A percentile compares a stretch with the other conserved stretches of the same genome.
Evolutionary conservation across 1,284 basidiomycete genomes (phyloP).

Genomic region (Microbotryomycetes sp.): DNA sequence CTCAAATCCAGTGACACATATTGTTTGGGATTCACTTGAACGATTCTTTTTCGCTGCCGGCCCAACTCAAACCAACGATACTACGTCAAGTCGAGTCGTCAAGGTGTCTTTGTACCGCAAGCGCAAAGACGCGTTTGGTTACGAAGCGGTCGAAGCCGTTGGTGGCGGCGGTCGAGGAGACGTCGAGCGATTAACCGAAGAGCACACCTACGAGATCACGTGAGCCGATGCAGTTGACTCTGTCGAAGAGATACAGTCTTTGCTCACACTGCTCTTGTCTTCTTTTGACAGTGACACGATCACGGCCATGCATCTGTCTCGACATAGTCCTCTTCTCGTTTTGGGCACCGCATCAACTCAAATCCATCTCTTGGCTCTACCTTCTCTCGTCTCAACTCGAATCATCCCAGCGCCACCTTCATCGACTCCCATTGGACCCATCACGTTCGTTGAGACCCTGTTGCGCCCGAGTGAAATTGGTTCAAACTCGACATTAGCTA

Average conservation of each 20-base stretch:
- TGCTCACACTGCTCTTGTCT: not conserved
- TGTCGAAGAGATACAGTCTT: no score
- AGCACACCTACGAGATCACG: constrained; percentile 56
- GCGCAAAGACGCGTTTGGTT: constrained; percentile 24
- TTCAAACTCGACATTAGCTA: constrained; percentile 52
- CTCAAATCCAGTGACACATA: constrained; percentile 53
- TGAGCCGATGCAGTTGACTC: no score
- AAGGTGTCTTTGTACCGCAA: constrained; percentile 16
- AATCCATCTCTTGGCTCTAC: constrained; percentile 78
- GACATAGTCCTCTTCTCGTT: constrained; percentile 56
- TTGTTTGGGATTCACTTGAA: constrained; percentile 77
- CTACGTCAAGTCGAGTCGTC: constrained; percentile 48
- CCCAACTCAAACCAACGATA: constrained; percentile 42
- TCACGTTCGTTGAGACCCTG: constrained; percentile 67
- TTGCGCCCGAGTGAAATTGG: constrained; percentile 75
- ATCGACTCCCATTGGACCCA: constrained; percentile 52
- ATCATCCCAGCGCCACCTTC: constrained; percentile 60
- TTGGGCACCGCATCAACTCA: constrained; percentile 42
- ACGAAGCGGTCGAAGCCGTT: constrained; percentile 54
- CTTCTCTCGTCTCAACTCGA: constrained; percentile 80
- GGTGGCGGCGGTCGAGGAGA: constrained; percentile 67
- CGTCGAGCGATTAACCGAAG: constrained; percentile 55
- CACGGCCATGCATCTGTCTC: constrained; percentile 65
- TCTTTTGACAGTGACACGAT: constrained; percentile 48
- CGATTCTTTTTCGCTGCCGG: constrained; percentile 75